Percentiles rank a stretch among this genome's conserved stretches.
Evolutionary conservation across 78 protist species (phyloP).

Genomic region (Protostelium mycophagum): DNA sequence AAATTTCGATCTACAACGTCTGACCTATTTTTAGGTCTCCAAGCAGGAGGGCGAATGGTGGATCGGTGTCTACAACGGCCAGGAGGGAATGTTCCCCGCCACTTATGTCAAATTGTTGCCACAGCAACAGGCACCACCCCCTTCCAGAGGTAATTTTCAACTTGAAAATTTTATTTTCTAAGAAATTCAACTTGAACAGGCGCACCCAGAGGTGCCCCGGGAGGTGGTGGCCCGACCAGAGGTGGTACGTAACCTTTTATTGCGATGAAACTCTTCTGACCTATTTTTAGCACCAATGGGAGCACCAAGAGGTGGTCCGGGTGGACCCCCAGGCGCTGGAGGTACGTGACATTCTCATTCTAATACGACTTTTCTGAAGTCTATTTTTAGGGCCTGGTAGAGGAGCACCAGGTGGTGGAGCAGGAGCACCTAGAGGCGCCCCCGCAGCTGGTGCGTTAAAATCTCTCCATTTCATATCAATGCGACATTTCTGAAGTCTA

Average conservation of each 20-base stretch:
- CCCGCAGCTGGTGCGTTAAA: not conserved
- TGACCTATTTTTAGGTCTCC: conserved; percentile 1
- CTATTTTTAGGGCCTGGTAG: not conserved
- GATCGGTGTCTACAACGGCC: conserved; percentile 49
- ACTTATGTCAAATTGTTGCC: conserved; percentile 23
- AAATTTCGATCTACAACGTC: not conserved
- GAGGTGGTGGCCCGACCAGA: not conserved
- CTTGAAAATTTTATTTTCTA: not conserved
- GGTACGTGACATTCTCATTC: no score
- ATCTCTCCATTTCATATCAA: no score
- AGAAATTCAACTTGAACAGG: not conserved
- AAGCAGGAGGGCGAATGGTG: conserved; percentile 55
- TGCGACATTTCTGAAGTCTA: no score
- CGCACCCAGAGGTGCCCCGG: not conserved
- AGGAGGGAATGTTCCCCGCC: conserved; percentile 47
- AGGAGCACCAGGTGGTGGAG: conserved; percentile 12
- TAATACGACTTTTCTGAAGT: no score
- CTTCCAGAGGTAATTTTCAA: no score
- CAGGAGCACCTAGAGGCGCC: conserved; percentile 15
- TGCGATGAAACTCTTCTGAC: not conserved
- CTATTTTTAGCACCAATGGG: not conserved
- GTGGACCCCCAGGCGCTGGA: not conserved
- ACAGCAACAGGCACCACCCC: not conserved
- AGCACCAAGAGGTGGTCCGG: not conserved
- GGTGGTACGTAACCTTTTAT: not conserved